Evolutionary conservation across 108 stramenopile genomes (phyloP).

Genomic region (Skeletonema tropicum): DNA sequence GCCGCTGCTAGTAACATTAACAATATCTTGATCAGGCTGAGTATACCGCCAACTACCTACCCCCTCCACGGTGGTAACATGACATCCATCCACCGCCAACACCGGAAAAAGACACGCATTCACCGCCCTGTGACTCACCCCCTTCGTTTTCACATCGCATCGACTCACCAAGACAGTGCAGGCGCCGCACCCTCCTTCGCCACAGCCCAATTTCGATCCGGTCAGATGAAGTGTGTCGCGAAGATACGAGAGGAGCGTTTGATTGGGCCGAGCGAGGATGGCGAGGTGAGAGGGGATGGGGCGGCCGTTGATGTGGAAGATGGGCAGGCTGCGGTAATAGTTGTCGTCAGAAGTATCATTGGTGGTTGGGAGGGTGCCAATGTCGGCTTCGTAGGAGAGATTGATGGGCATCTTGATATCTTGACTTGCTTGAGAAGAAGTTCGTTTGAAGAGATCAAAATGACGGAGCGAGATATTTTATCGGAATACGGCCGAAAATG

Average conservation of each 20-base stretch:
- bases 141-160: neutral
- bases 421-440: too few relatives aligned
- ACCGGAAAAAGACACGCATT: conserved; percentile 95
- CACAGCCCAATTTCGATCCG: conserved; percentile 88
- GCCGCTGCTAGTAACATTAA: too few relatives aligned
- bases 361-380: neutral
- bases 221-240: conserved; percentile 64
- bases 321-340: conserved; percentile 72
- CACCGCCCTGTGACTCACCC: conserved; percentile 61
- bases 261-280: conserved; percentile 64
- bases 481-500: too few relatives aligned
- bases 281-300: conserved; percentile 55
- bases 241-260: conserved; percentile 78
- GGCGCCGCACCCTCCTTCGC: conserved; percentile 95
- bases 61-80: conserved; percentile 94
- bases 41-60: conserved; percentile 58
- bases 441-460: too few relatives aligned
- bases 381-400: conserved; percentile 13
- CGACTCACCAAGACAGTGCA: conserved; percentile 86
- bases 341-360: too few relatives aligned
- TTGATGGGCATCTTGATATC: too few relatives aligned
- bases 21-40: too few relatives aligned
- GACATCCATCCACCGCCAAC: conserved; percentile 83
- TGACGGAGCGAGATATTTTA: too few relatives aligned
- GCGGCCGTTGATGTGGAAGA: conserved; percentile 80